A percentile compares a stretch with the other conserved stretches of the same genome.
These are phyloP conservation scores for Trichosporon asahii DNA, from an alignment of 1,284 basidiomycete genomes.

Conservation along the genomic window DNA sequence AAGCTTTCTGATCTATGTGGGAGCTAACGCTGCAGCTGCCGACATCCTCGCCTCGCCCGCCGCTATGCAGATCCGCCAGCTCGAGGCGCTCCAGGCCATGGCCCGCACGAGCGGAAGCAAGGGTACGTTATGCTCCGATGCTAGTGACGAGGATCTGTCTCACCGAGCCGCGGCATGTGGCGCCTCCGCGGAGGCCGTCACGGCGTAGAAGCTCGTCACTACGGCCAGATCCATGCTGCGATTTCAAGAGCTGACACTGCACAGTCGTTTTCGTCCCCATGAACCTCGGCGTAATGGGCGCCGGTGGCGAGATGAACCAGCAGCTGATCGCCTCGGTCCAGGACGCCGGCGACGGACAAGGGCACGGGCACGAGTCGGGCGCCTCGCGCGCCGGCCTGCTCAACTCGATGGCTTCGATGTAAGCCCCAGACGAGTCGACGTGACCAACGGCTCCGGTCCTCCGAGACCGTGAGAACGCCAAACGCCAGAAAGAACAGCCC, in stretches of 20 bases:
- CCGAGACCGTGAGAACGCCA: background rate
- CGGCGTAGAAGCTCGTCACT: background rate
- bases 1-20: background rate
- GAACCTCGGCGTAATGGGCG: constrained; percentile 51
- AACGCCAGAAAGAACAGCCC: background rate
- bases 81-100: constrained; percentile 75
- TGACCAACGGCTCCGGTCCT: too few species aligned
- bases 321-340: constrained; percentile 42
- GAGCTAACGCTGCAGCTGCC: constrained; percentile 31
- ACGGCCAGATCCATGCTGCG: too few species aligned
- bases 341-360: constrained; percentile 12
- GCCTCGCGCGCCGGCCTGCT: background rate
- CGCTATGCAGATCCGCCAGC: constrained; percentile 94
- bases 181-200: too few species aligned
- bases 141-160: constrained; percentile 53
- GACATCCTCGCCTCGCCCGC: constrained; percentile 81
- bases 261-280: constrained; percentile 39
- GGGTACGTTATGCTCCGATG: constrained; percentile 61
- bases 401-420: constrained; percentile 6
- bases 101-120: constrained; percentile 74
- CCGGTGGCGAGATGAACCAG: constrained; percentile 32
- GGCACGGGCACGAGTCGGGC: constrained; percentile 10
- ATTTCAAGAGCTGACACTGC: background rate
- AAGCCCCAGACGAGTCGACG: background rate
- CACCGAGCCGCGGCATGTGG: background rate